phyloP scores from a whole-genome alignment of 805 yeast species.

The Ogataea kodamae region DNA sequence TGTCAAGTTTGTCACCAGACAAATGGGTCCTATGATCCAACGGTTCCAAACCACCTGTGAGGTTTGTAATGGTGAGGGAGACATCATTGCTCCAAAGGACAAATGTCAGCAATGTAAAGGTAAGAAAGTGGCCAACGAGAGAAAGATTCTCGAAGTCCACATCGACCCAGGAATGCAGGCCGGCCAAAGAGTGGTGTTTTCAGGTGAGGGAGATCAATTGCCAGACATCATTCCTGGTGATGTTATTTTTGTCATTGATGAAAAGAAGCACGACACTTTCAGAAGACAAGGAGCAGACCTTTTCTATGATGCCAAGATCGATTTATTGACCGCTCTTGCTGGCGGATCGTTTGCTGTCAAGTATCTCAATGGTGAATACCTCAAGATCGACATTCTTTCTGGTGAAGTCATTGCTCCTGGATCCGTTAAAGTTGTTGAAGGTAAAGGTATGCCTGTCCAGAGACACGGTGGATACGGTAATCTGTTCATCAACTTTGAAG shows the following conservation, averaged over 20 bases:
- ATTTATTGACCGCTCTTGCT: constrained; percentile 89
- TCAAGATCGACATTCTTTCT: constrained; percentile 77
- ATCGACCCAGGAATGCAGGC: constrained; percentile 96
- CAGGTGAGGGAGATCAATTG: constrained; percentile 97
- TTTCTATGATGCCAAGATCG: constrained; percentile 80
- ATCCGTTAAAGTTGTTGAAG: constrained; percentile 72
- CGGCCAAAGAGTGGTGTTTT: constrained; percentile 86
- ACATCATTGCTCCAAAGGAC: constrained; percentile 79
- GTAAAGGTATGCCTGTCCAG: constrained; percentile 96
- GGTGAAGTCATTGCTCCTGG: constrained; percentile 94
- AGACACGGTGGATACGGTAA: constrained; percentile 87
- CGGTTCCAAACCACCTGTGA: constrained; percentile 95
- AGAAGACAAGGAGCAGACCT: constrained; percentile 88
- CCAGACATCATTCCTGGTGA: constrained; percentile 96
- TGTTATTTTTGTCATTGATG: constrained; percentile 86
- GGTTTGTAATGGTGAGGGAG: constrained; percentile 89
- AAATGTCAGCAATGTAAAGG: constrained; percentile 86
- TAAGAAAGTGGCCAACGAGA: constrained; percentile 79
- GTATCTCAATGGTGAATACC: constrained; percentile 89
- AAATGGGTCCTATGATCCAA: constrained; percentile 99
- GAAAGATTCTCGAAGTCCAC: constrained; percentile 91
- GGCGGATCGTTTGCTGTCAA: constrained; percentile 90
- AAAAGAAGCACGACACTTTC: constrained; percentile 80
- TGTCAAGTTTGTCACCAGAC: constrained; percentile 86
- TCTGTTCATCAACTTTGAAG: constrained; percentile 77